A percentile compares a stretch with the other conserved stretches of the same genome.
Conservation (phyloP, 169 alveolate species). For the Eimeria sp. region DNA sequence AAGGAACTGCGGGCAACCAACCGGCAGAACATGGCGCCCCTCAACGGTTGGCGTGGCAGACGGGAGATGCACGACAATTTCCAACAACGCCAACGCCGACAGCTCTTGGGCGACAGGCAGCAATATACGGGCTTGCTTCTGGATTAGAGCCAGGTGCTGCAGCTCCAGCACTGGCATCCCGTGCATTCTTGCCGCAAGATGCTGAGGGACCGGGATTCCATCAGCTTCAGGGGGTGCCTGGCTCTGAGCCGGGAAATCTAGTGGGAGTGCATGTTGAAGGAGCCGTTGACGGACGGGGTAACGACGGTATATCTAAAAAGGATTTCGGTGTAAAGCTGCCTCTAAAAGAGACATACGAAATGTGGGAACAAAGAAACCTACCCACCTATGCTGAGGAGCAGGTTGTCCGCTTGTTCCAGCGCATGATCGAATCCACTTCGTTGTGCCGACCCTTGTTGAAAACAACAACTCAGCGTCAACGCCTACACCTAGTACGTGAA, state of each 20-base stretch:
- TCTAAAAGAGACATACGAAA: background rate
- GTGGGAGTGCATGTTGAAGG: background rate
- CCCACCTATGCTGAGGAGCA: background rate
- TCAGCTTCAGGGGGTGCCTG: background rate
- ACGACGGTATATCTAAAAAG: background rate
- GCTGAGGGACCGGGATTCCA: too few species aligned
- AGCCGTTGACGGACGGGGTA: background rate
- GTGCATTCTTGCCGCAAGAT: background rate
- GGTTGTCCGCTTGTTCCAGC: background rate
- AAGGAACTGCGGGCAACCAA: background rate
- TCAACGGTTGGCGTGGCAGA: background rate
- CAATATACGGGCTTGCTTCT: background rate
- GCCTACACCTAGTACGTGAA: background rate
- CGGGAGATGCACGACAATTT: background rate
- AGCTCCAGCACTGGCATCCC: background rate
- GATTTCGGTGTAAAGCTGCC: background rate
- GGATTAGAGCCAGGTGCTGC: background rate
- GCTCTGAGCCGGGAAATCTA: background rate
- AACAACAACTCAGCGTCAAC: background rate
- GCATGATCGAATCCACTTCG: background rate
- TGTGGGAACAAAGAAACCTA: constrained; percentile 6
- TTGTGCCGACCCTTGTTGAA: background rate
- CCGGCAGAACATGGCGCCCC: background rate
- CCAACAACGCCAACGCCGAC: background rate
- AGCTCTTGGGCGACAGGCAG: background rate